Evolutionary conservation across 768 basidiomycete genomes (phyloP).

Genomic region (Leccinum subgranulosum): DNA sequence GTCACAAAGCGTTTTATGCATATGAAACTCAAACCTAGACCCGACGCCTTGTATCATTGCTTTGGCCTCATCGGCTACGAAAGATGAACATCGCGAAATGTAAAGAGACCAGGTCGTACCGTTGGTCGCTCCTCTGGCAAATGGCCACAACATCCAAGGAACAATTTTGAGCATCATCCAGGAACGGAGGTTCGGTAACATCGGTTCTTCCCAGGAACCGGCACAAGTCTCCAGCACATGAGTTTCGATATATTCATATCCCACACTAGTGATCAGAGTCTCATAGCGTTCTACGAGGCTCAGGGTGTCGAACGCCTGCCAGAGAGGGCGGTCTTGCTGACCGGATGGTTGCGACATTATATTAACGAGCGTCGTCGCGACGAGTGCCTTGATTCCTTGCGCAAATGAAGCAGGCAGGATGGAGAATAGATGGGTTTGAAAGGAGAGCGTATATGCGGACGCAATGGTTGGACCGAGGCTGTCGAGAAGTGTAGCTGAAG

Average conservation of each 20-base stretch:
- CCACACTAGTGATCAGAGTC: constrained; percentile 75
- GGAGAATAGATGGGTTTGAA: constrained; percentile 75
- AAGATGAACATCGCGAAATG: constrained; percentile 3
- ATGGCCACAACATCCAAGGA: constrained; percentile 82
- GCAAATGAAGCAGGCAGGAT: constrained; percentile 67
- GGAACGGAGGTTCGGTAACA: constrained; percentile 55
- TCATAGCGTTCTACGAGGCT: constrained; percentile 84
- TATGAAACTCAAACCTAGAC: constrained; percentile 85
- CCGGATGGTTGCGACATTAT: constrained; percentile 23
- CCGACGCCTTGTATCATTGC: constrained; percentile 73
- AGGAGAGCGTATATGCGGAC: constrained; percentile 60
- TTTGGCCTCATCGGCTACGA: constrained; percentile 65
- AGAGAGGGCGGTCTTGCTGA: constrained; percentile 38
- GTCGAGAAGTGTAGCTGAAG: constrained; percentile 10
- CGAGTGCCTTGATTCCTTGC: constrained; percentile 63
- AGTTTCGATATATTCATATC: constrained; percentile 81
- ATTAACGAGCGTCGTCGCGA: constrained; percentile 49
- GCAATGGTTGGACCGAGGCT: constrained; percentile 63
- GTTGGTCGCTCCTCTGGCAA: constrained; percentile 61
- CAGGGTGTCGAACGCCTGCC: constrained; percentile 64
- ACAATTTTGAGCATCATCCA: constrained; percentile 84
- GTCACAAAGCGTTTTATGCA: constrained; percentile 88
- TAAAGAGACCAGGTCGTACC: constrained; percentile 36
- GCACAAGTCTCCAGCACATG: constrained; percentile 65
- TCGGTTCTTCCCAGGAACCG: constrained; percentile 64